Base-by-base conservation (phyloP, 225 moss, liverwort and hornwort genomes). In the Lunularia cruciata region DNA sequence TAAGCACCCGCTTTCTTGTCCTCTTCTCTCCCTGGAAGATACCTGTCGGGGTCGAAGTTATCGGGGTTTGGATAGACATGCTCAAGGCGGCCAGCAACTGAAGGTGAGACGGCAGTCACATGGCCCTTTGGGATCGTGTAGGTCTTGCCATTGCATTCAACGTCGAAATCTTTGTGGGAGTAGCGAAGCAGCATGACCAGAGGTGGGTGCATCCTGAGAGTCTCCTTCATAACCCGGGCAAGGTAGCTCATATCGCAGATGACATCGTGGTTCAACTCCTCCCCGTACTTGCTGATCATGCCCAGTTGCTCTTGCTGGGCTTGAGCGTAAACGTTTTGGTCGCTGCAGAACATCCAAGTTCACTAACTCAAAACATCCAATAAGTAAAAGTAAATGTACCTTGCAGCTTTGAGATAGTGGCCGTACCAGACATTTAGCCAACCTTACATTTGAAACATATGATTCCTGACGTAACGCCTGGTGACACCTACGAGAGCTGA, bases 121-220 rank as follows among this genome's bases (percentile, higher is more conserved):
- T 98, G 88, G 2, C 91, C 98, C 71, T 93, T 93, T 0, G 98
- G 98, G 28, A 98, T 15, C 2, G 79, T 89, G 33, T 79, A 90
- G 0, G 75, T 75, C 68, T 86, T 79, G 12, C 92, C 90, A 74
- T 68, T 87, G 58, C 75, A 83, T 46, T 86, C 79, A 14, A 98
- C 98, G 48, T 83, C 76, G 52, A 98, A 98, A 67, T 98, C 91
- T 6, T 57, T 73, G 67, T 98, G 98, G 62, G 88, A 81, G 58
- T 98, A 92, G 5, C 98, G 91, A 27, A 96, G 86, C 30, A 96
- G 86, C 78, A 96, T 57, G 58, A 96, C 89, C 26, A 96, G 87
- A 43, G 96, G 96, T n/a, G 96, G 96, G 38, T 96, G 96, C 68
- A 96, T 71, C 47, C 96, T 87, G 46, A 96, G 82, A 13, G 85